Evolutionary conservation across 2,329 filamentous ascomycete genomes (phyloP), one percentile per base, ranked within the genome.

Genomic region (Calcarisporium arbuscula): DNA sequence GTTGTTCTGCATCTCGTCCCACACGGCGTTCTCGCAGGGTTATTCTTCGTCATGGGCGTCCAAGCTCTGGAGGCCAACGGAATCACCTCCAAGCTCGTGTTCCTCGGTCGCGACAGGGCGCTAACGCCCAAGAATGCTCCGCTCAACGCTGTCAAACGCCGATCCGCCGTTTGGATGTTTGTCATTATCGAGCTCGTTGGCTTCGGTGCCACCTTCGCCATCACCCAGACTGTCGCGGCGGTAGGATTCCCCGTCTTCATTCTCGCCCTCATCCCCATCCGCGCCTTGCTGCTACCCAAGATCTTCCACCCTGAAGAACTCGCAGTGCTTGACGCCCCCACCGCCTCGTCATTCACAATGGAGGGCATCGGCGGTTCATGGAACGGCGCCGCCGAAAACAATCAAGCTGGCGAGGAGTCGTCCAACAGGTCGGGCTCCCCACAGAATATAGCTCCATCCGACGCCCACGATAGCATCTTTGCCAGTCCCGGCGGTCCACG

Each of bases 11-110:
- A 87, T 49, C 71, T 87, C 8, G 85, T 90, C 45, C 85, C 85
- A 0, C 83, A 88, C 51, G 83, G 80, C 40, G 83, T 89, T 2
- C 72, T 90, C 36, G 85, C 84, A 0, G 85, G 85, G 0, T 70
- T 90, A 18, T 90, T 90, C 67, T 89, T 89, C 60, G 74, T 87
- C 53, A 89, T 90, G 85, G 85, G 84, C 27, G 70, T 85, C 40
- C 82, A 89, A 60, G 84, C 84, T 4, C 74, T 90, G 20, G 72
- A 80, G 51, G 80, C 64, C 17, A 90, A 90, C 52, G 84, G 84
- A 16, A 85, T 90, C 52, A 89, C 83, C 0, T 62, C 70, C 41
- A 89, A 89, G 57, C 54, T 89, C 8, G 54, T 86, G 16, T 89
- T 85, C 55, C 68, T 90, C 2, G 60, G 67, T 2, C 72, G 77